phyloP scores from a whole-genome alignment of 208 protist genomes.

The Naegleria lovaniensis region DNA sequence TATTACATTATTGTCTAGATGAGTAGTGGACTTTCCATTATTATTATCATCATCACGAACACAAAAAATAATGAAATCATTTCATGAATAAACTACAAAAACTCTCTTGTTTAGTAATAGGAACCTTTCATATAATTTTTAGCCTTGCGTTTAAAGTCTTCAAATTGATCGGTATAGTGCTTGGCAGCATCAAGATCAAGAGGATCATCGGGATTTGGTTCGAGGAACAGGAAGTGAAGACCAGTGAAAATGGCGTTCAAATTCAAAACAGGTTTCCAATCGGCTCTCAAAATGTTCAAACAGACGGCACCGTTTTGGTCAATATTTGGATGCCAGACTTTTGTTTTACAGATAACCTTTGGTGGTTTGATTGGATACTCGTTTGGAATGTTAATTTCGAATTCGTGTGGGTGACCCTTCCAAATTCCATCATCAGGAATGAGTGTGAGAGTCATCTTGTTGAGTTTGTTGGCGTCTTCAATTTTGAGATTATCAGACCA shows the following conservation, averaged over 20 bases:
- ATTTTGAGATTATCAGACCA: conserved; percentile 14
- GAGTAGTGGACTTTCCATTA: too few relatives aligned
- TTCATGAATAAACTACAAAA: too few relatives aligned
- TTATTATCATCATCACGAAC: too few relatives aligned
- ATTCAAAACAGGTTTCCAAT: conserved; percentile 43
- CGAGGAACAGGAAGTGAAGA: conserved; percentile 38
- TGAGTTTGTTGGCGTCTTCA: not conserved
- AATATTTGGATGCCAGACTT: conserved; percentile 42
- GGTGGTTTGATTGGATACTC: conserved; percentile 25
- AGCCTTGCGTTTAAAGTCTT: not conserved
- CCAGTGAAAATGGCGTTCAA: conserved; percentile 38
- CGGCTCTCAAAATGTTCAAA: conserved; percentile 41
- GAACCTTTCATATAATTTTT: conserved; percentile 24
- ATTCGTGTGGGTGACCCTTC: conserved; percentile 18
- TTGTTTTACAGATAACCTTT: conserved; percentile 24
- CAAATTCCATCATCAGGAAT: conserved; percentile 26
- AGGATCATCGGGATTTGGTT: conserved; percentile 40
- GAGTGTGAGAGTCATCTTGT: not conserved
- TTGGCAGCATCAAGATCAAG: conserved; percentile 38
- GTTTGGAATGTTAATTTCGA: not conserved
- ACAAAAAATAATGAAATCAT: too few relatives aligned
- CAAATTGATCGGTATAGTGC: not conserved
- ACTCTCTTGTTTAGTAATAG: not conserved
- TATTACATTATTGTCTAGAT: too few relatives aligned
- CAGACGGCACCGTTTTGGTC: conserved; percentile 41